phyloP scores from a whole-genome alignment of 129 eudicot species.

The Lactuca sativa region DNA sequence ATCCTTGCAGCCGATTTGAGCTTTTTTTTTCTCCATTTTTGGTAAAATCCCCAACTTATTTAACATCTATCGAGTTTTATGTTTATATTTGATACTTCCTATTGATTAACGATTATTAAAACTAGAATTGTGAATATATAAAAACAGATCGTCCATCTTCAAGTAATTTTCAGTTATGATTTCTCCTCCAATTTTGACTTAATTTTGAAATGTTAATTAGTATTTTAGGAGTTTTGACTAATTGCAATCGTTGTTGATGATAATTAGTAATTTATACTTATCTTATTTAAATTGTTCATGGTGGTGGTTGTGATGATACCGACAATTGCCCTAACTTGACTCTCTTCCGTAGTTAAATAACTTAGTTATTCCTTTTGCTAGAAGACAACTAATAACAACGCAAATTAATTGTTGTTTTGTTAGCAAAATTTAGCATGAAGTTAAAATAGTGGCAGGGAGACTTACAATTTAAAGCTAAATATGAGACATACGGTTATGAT shows the following conservation, averaged over 20 bases:
- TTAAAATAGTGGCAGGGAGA: not conserved
- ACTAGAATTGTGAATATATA: too few relatives aligned
- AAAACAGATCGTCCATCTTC: too few relatives aligned
- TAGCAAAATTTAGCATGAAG: too few relatives aligned
- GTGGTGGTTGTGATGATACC: not conserved
- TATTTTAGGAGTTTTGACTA: not conserved
- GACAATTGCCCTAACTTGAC: not conserved
- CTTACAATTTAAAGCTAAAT: not conserved
- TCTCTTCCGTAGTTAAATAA: not conserved
- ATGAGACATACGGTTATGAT: not conserved
- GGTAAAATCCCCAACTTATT: too few relatives aligned
- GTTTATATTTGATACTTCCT: too few relatives aligned
- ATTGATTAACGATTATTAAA: too few relatives aligned
- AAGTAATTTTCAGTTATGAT: too few relatives aligned
- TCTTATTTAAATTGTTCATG: conserved; percentile 11
- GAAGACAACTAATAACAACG: conserved; percentile 41
- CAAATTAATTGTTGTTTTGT: not conserved
- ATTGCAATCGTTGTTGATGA: not conserved
- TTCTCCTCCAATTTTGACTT: too few relatives aligned
- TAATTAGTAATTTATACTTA: not conserved
- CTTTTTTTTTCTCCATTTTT: too few relatives aligned
- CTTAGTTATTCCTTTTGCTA: not conserved
- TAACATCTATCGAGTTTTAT: too few relatives aligned
- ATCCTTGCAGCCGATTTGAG: too few relatives aligned
- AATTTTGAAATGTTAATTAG: not conserved